These are phyloP conservation scores for Amorphotheca resinae DNA, from an alignment of 495 filamentous ascomycete genomes.

Conservation along the genomic window DNA sequence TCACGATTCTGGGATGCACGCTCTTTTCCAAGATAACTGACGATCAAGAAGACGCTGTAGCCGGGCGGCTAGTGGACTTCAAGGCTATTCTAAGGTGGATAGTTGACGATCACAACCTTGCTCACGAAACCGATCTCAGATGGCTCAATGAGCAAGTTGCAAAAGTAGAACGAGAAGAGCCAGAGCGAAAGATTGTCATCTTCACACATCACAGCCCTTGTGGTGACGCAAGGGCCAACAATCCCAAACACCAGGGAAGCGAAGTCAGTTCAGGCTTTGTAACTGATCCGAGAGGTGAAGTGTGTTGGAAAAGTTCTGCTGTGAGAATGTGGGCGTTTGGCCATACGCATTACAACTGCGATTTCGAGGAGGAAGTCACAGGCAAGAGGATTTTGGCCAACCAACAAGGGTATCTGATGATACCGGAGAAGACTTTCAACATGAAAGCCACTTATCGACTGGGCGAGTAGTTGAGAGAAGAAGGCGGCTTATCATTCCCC, in stretches of 20 bases:
- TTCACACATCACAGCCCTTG: background rate
- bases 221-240: background rate
- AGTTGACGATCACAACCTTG: slow-evolving; percentile 27
- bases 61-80: slow-evolving; percentile 35
- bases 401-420: slow-evolving; percentile 28
- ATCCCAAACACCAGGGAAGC: slow-evolving; percentile 19
- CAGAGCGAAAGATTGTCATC: background rate
- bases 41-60: slow-evolving; percentile 21
- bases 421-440: too few relatives aligned
- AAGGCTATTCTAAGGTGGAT: slow-evolving; percentile 35
- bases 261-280: slow-evolving; percentile 30
- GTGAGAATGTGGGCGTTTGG: slow-evolving; percentile 45
- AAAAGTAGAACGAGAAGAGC: background rate
- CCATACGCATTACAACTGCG: slow-evolving; percentile 43
- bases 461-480: too few relatives aligned
- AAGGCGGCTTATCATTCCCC: too few relatives aligned
- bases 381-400: slow-evolving; percentile 18
- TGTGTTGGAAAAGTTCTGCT: slow-evolving; percentile 30
- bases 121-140: background rate
- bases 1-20: slow-evolving; percentile 39
- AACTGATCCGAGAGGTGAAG: slow-evolving; percentile 32
- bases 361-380: slow-evolving; percentile 22
- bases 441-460: too few relatives aligned
- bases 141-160: background rate
- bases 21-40: slow-evolving; percentile 29